A percentile compares a stretch with the other conserved stretches of the same genome.
Evolutionary conservation across 257 asterid species (phyloP).

Genomic region (Lithospermum erythrorhizon): DNA sequence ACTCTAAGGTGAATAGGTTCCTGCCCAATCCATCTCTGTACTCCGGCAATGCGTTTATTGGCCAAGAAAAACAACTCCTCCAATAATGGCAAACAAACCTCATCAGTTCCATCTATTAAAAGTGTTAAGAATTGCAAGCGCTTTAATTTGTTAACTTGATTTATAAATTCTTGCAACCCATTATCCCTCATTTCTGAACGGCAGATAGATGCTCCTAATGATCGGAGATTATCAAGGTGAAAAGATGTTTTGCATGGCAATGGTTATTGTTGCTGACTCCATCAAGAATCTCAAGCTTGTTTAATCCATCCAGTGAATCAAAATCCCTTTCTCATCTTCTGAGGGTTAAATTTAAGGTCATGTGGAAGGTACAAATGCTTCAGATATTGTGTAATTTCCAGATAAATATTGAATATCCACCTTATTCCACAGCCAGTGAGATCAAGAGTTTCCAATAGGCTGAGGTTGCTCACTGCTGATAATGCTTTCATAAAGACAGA

Average conservation of each 20-base stretch:
- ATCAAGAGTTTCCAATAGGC: constrained; percentile 14
- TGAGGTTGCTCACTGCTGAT: constrained; percentile 9
- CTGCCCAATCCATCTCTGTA: not conserved
- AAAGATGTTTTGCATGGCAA: not conserved
- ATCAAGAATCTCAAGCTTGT: constrained; percentile 10
- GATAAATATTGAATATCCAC: not conserved
- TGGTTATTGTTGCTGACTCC: not conserved
- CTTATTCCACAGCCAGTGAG: not conserved
- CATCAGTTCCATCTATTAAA: not conserved
- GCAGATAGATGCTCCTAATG: not conserved
- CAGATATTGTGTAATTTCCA: constrained; percentile 11
- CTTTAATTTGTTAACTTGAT: not conserved
- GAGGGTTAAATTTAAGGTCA: no score
- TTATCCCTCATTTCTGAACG: no score
- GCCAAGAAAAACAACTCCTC: constrained; percentile 4
- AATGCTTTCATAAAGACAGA: no score
- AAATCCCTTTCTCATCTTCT: no score
- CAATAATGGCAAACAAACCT: not conserved
- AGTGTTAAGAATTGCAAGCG: not conserved
- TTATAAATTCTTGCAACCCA: not conserved
- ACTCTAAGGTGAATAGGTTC: not conserved
- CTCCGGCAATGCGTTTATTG: not conserved
- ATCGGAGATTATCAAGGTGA: constrained; percentile 7
- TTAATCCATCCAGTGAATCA: constrained; percentile 10
- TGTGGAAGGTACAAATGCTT: no score